phyloP scores from a whole-genome alignment of 2,329 filamentous ascomycete species.

The Aspergillus ochraceus region DNA sequence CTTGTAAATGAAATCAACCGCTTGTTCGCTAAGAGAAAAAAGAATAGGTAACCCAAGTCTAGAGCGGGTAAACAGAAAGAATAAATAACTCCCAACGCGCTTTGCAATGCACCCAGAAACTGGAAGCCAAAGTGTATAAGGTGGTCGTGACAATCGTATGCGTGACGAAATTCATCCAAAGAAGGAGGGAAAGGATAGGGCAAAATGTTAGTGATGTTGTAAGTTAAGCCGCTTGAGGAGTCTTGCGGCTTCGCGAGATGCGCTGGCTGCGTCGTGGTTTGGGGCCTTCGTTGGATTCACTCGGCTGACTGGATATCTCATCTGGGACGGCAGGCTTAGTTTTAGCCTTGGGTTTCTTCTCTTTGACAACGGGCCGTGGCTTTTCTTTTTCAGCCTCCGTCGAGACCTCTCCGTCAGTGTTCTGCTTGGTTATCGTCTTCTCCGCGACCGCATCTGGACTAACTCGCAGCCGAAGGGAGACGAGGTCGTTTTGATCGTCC shows the following conservation, averaged over 20 bases:
- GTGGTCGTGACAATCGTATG: conserved; percentile 11
- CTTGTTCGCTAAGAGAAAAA: conserved; percentile 14
- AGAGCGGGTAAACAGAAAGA: neutral
- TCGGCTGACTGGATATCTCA: conserved; percentile 13
- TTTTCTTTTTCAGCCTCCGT: conserved; percentile 6
- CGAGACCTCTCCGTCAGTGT: conserved; percentile 8
- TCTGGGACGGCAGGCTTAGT: conserved; percentile 5
- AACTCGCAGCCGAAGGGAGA: conserved; percentile 37
- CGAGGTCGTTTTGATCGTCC: conserved; percentile 39
- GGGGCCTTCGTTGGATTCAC: conserved; percentile 14
- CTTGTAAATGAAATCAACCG: conserved; percentile 1
- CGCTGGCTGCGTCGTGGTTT: conserved; percentile 24
- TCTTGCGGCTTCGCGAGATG: conserved; percentile 17
- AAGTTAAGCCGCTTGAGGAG: conserved; percentile 6
- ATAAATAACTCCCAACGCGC: conserved; percentile 15
- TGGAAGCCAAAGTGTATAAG: conserved; percentile 5
- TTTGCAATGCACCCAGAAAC: conserved; percentile 13
- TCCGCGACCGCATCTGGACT: conserved; percentile 24
- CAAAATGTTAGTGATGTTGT: neutral
- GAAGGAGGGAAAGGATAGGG: neutral
- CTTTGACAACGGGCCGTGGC: neutral
- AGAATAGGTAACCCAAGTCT: conserved; percentile 7
- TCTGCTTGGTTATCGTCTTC: conserved; percentile 6
- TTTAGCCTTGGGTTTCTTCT: conserved; percentile 12
- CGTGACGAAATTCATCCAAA: neutral